A percentile compares a stretch with the other conserved stretches of the same genome.
phyloP scores from a whole-genome alignment of 2,329 filamentous ascomycete species.

The Cladobotryum mycophilum region DNA sequence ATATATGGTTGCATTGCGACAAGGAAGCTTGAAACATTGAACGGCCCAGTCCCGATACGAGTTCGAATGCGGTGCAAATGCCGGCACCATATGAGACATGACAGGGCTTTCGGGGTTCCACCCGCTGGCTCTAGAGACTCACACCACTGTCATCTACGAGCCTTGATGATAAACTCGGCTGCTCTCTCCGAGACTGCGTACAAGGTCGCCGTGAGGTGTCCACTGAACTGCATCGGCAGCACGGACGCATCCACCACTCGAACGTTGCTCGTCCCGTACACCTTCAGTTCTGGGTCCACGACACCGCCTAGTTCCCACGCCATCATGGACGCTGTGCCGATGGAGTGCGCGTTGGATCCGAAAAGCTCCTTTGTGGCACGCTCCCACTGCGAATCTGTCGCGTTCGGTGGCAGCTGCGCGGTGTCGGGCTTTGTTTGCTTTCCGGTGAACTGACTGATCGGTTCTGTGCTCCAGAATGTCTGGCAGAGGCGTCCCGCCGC shows the following conservation, averaged over 20 bases:
- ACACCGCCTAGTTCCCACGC: conserved; percentile 39
- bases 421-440: not conserved
- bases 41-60: no score
- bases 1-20: no score
- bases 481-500: conserved; percentile 23
- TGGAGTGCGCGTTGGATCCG: conserved; percentile 37
- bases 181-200: conserved; percentile 35
- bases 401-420: conserved; percentile 2
- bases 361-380: conserved; percentile 6
- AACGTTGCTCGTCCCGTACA: conserved; percentile 38
- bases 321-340: conserved; percentile 45
- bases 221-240: conserved; percentile 37
- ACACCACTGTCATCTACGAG: not conserved
- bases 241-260: conserved; percentile 41
- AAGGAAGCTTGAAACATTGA: no score
- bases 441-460: conserved; percentile 9
- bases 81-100: no score
- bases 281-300: conserved; percentile 35
- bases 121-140: no score
- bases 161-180: conserved; percentile 26
- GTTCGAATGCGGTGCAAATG: no score
- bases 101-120: no score
- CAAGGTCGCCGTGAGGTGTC: conserved; percentile 26
- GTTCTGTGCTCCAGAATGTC: conserved; percentile 25
- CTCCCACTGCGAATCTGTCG: conserved; percentile 14